Base-by-base conservation (phyloP, 228 moss, liverwort and hornwort species). In the Sphagnum magellanicum region DNA sequence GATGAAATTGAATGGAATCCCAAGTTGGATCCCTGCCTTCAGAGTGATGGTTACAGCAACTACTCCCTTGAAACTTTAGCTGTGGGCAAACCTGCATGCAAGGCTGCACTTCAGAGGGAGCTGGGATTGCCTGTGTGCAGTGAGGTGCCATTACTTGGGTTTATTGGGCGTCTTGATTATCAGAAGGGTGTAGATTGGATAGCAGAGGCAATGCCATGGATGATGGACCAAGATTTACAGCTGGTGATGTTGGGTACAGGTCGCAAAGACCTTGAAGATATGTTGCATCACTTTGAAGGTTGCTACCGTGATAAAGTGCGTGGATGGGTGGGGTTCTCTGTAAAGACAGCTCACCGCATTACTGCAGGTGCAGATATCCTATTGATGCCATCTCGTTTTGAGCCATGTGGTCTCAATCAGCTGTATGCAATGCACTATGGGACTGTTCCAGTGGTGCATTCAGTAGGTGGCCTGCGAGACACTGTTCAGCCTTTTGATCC, bases 281-380 rank as follows among this genome's bases (percentile, higher is more conserved):
- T 92, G 92, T 79, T 92, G 10, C 66, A 59, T 50, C 71, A 15
- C 13, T 86, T 92, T 52, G 92, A 92, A 72, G 70, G 78, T 46
- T 66, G 80, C 0, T 75, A 90, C 64, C 73, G 79, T 48, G 90
- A 90, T 5, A 92, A 90, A 75, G 90, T 92, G 10, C 79, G 92
- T 46, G 92, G 86, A 5, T 92, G 92, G 92, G 92, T 92, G 6
- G 92, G 92, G 16, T 92, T 92, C 53, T 92, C 92, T 8, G 92
- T 92, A 14, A 60, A 69, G 50, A 90, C 58, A 11, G 79, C 92
- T 13, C 92, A 92, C 52, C 84, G 90, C 7, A 90, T 92, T 50
- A 92, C 92, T 16, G 92, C 92, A 5, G 78, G 92, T 16, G 84
- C 76, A 0, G 92, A 92, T 53, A 92, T 90, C 48, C 61, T 92